Evolutionary conservation across 768 basidiomycete genomes (phyloP).

Genomic region (Trametes punicea): DNA sequence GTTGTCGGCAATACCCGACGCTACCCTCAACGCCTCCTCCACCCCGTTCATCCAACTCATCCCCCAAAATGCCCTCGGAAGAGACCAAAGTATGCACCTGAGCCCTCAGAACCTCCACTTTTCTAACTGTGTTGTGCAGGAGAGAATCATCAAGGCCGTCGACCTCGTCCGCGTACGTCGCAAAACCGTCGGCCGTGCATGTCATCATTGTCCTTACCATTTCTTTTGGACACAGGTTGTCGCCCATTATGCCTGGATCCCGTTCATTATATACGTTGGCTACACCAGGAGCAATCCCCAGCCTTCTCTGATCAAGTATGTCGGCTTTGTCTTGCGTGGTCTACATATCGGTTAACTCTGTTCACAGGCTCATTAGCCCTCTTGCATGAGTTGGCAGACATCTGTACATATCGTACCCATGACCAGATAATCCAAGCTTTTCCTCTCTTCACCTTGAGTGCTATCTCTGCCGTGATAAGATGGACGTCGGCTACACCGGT

Average conservation of each 20-base stretch:
- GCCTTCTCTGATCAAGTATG: slow-evolving; percentile 93
- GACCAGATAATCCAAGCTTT: slow-evolving; percentile 15
- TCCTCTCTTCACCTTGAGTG: background rate
- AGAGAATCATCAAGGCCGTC: slow-evolving; percentile 77
- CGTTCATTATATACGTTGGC: slow-evolving; percentile 93
- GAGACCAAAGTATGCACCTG: slow-evolving; percentile 70
- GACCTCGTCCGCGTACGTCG: slow-evolving; percentile 75
- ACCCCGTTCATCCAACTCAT: slow-evolving; percentile 32
- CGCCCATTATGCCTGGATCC: slow-evolving; percentile 95
- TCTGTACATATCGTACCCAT: slow-evolving; percentile 21
- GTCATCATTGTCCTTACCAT: slow-evolving; percentile 1
- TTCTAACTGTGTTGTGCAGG: slow-evolving; percentile 42
- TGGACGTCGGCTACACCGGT: background rate
- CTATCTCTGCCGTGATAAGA: background rate
- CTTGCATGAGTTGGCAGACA: slow-evolving; percentile 61
- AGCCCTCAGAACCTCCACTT: background rate
- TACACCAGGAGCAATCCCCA: slow-evolving; percentile 91
- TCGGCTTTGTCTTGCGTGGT: slow-evolving; percentile 19
- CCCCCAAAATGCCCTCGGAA: slow-evolving; percentile 73
- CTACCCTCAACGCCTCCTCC: slow-evolving; percentile 22
- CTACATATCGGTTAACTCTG: background rate
- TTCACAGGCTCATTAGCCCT: slow-evolving; percentile 81
- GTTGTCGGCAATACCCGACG: slow-evolving; percentile 30
- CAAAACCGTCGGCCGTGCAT: background rate
- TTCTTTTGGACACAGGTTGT: slow-evolving; percentile 55